Evolutionary conservation across 345 rosid species (phyloP).

Genomic region (Aurinia saxatilis): DNA sequence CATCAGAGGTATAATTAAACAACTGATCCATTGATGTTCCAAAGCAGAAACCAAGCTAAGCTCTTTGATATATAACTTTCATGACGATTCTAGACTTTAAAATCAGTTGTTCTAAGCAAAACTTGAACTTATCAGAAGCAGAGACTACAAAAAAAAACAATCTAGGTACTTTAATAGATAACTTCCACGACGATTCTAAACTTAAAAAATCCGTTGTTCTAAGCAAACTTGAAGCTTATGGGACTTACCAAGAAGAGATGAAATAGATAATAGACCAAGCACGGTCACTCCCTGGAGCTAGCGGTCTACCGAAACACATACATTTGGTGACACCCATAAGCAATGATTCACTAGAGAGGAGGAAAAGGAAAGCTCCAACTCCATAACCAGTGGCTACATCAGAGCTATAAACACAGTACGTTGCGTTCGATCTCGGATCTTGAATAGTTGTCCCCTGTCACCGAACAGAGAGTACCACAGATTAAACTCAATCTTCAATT

Average conservation of each 20-base stretch:
- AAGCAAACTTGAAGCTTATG: background rate
- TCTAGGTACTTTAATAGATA: background rate
- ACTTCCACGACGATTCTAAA: too few species aligned
- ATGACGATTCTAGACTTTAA: too few species aligned
- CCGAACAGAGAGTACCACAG: conserved; percentile 6
- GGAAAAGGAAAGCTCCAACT: conserved; percentile 87
- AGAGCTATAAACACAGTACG: conserved; percentile 74
- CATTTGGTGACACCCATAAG: conserved; percentile 91
- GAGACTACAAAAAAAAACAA: background rate
- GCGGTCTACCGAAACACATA: conserved; percentile 93
- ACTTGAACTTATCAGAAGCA: background rate
- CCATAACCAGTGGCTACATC: conserved; percentile 97
- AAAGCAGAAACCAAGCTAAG: background rate
- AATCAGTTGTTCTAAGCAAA: too few species aligned
- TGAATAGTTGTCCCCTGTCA: conserved; percentile 49
- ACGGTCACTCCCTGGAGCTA: conserved; percentile 71
- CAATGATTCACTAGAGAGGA: conserved; percentile 77
- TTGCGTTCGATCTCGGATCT: conserved; percentile 42
- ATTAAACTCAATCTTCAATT: too few species aligned
- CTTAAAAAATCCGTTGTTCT: too few species aligned
- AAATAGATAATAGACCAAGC: conserved; percentile 96
- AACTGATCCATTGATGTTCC: background rate
- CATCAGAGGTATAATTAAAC: background rate
- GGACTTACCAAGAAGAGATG: conserved; percentile 66
- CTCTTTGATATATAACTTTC: background rate